Percentiles rank a stretch among this genome's conserved stretches.
Evolutionary conservation across 352 stramenopile genomes (phyloP).

Genomic region (Peronosclerospora sorghi): DNA sequence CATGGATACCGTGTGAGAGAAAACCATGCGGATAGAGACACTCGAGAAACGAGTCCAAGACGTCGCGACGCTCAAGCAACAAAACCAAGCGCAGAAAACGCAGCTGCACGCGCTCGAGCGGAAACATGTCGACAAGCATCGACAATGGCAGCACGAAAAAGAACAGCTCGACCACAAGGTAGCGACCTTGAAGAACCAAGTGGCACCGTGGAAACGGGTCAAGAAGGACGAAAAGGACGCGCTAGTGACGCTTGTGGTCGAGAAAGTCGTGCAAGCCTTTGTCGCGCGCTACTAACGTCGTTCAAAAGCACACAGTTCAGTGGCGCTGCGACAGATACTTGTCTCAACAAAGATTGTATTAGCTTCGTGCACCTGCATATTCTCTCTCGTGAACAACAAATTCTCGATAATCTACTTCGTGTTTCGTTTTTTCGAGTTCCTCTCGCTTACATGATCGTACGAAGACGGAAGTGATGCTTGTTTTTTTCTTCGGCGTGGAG

Average conservation of each 20-base stretch:
- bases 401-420: too few relatives aligned
- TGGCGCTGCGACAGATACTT: too few relatives aligned
- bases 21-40: constrained; percentile 31
- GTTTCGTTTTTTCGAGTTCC: too few relatives aligned
- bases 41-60: constrained; percentile 18
- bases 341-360: too few relatives aligned
- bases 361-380: too few relatives aligned
- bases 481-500: too few relatives aligned
- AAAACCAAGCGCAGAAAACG: constrained; percentile 11
- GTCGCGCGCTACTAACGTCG: constrained; percentile 37
- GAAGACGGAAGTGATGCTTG: too few relatives aligned
- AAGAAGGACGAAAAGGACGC: not conserved
- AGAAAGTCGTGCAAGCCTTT: constrained; percentile 42
- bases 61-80: not conserved
- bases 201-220: constrained; percentile 13
- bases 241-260: constrained; percentile 17
- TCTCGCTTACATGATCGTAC: too few relatives aligned
- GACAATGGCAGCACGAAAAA: too few relatives aligned
- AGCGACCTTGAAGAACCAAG: constrained; percentile 11
- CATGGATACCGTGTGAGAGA: constrained; percentile 24
- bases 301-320: too few relatives aligned
- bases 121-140: constrained; percentile 4
- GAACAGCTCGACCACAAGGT: constrained; percentile 13
- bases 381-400: too few relatives aligned
- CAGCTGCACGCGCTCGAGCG: constrained; percentile 13